These are phyloP conservation scores for Aspergillus ochraceoroseus DNA, from an alignment of 2,329 filamentous ascomycete genomes.

Conservation along the genomic window DNA sequence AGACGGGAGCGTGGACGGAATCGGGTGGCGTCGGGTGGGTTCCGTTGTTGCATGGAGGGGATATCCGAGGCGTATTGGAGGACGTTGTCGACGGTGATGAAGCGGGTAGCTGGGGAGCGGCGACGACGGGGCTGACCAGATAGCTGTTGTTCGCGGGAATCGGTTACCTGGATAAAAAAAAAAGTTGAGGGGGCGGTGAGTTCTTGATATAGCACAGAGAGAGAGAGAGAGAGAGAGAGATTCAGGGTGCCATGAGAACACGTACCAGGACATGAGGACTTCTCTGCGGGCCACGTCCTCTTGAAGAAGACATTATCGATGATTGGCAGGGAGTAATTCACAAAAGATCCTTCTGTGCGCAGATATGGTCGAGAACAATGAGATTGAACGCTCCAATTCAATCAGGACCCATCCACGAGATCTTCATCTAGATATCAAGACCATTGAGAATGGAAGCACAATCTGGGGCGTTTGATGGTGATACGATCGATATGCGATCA, in stretches of 20 bases:
- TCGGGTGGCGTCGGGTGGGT: constrained; percentile 49
- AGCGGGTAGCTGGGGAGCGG: constrained; percentile 55
- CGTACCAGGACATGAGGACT: constrained; percentile 45
- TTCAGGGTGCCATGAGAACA: background rate
- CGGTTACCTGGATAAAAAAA: constrained; percentile 38
- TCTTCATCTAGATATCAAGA: too few relatives aligned
- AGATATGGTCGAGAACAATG: background rate
- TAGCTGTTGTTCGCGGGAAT: constrained; percentile 42
- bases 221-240: too few relatives aligned
- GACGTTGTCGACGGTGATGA: constrained; percentile 88
- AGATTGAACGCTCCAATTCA: background rate
- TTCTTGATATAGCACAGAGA: too few relatives aligned
- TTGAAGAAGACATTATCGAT: constrained; percentile 30
- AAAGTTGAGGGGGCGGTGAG: too few relatives aligned
- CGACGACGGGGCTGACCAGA: constrained; percentile 27
- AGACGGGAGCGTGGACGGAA: constrained; percentile 32
- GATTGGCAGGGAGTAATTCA: too few relatives aligned
- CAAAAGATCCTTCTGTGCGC: too few relatives aligned
- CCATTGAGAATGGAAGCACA: background rate
- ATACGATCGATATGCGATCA: constrained; percentile 1
- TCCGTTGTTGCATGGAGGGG: constrained; percentile 83
- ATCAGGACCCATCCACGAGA: background rate
- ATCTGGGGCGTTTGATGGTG: too few relatives aligned
- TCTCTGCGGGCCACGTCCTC: constrained; percentile 36
- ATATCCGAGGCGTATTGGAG: constrained; percentile 92